phyloP scores from a whole-genome alignment of 768 basidiomycete genomes.

The Amyloporia xantha region DNA sequence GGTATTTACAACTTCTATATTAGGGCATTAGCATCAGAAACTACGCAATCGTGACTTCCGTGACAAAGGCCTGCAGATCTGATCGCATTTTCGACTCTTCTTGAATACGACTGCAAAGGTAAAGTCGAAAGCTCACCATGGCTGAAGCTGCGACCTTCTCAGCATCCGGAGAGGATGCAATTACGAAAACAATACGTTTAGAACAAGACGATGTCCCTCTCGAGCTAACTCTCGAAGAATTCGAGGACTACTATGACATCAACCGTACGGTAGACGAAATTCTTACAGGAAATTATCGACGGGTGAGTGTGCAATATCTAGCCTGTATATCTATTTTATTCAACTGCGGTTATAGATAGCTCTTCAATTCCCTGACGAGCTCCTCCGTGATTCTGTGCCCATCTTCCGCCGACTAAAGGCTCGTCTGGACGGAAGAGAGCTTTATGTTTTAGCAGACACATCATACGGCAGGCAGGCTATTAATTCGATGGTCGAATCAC shows the following conservation, averaged over 20 bases:
- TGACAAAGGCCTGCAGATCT: too few relatives aligned
- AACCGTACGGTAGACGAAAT: constrained; percentile 59
- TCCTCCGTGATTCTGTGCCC: constrained; percentile 79
- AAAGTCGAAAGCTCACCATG: constrained; percentile 16
- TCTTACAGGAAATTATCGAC: constrained; percentile 53
- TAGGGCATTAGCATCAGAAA: neutral
- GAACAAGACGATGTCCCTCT: constrained; percentile 24
- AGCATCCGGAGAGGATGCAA: constrained; percentile 57
- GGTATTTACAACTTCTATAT: neutral
- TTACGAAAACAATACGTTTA: constrained; percentile 47
- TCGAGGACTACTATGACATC: constrained; percentile 73
- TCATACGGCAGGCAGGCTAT: constrained; percentile 84
- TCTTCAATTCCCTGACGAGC: constrained; percentile 93
- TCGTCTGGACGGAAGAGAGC: constrained; percentile 41
- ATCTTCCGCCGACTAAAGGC: constrained; percentile 66
- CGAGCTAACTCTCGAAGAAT: constrained; percentile 29
- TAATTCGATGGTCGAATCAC: neutral
- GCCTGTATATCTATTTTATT: neutral
- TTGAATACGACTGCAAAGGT: too few relatives aligned
- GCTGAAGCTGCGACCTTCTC: constrained; percentile 35
- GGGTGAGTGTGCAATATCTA: constrained; percentile 38
- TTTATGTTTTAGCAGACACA: constrained; percentile 94
- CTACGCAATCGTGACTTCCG: neutral
- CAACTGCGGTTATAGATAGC: constrained; percentile 48
- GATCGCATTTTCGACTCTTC: too few relatives aligned